These are phyloP conservation scores for Ceratocystis harringtonii DNA, from an alignment of 2,329 filamentous ascomycete genomes.

Conservation along the genomic window DNA sequence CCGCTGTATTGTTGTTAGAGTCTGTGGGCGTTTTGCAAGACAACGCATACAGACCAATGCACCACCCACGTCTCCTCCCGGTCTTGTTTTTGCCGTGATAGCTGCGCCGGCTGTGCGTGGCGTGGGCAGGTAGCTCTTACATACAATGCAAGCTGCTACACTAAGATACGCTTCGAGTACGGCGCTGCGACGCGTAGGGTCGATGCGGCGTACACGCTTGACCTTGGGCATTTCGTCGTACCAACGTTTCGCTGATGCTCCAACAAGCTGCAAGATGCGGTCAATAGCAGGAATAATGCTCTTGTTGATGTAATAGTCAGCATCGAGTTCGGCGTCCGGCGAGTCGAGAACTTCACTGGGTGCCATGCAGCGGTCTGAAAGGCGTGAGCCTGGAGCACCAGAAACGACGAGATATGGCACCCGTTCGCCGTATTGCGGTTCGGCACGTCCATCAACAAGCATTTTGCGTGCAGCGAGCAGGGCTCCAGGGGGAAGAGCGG, in stretches of 20 bases:
- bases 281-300: slow-evolving; percentile 91
- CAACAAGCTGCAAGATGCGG: slow-evolving; percentile 90
- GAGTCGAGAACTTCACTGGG: slow-evolving; percentile 69
- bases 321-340: slow-evolving; percentile 66
- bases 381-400: slow-evolving; percentile 67
- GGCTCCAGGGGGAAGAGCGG: slow-evolving; percentile 65
- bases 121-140: slow-evolving; percentile 28
- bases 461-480: slow-evolving; percentile 76
- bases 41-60: slow-evolving; percentile 18
- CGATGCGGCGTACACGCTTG: slow-evolving; percentile 44
- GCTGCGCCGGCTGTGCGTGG: neutral
- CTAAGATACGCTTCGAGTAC: slow-evolving; percentile 94
- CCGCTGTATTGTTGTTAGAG: slow-evolving; percentile 46
- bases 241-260: slow-evolving; percentile 80
- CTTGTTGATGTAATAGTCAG: slow-evolving; percentile 94
- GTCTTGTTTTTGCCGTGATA: too few species aligned
- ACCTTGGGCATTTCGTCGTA: slow-evolving; percentile 95
- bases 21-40: slow-evolving; percentile 45
- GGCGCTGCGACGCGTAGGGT: slow-evolving; percentile 17
- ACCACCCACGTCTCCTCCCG: neutral
- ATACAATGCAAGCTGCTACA: slow-evolving; percentile 64
- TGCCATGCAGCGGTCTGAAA: slow-evolving; percentile 80
- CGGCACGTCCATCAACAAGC: slow-evolving; percentile 69
- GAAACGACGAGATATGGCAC: slow-evolving; percentile 89
- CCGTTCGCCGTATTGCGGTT: slow-evolving; percentile 89